phyloP scores from a whole-genome alignment of 257 asterid genomes.

The Hygrophila difformis region DNA sequence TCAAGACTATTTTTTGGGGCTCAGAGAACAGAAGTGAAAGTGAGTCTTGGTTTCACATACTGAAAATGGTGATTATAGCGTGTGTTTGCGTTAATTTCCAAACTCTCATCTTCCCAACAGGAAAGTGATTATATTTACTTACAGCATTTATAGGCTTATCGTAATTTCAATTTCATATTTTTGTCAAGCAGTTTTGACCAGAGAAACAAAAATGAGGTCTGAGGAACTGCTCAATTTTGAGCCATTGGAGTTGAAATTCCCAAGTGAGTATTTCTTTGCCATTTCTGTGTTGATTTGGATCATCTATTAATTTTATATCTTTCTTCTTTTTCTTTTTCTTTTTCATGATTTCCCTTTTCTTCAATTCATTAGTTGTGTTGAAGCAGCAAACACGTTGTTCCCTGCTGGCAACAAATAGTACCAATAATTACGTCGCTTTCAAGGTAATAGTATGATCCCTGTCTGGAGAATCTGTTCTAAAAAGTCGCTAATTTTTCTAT shows the following conservation, averaged over 20 bases:
- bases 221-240: slow-evolving; percentile 28
- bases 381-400: slow-evolving; percentile 50
- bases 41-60: background rate
- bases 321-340: background rate
- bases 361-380: slow-evolving; percentile 31
- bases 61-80: no score
- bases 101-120: no score
- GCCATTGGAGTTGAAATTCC: slow-evolving; percentile 36
- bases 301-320: background rate
- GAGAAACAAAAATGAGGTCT: slow-evolving; percentile 17
- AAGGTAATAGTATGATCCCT: slow-evolving; percentile 24
- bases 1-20: slow-evolving; percentile 9
- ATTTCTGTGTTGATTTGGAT: background rate
- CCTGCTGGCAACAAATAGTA: slow-evolving; percentile 32
- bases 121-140: no score
- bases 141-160: no score
- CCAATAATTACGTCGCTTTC: slow-evolving; percentile 43
- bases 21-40: background rate
- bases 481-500: background rate
- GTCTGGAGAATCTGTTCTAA: background rate
- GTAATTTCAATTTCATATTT: background rate
- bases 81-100: no score
- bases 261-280: slow-evolving; percentile 18
- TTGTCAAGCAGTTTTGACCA: background rate
- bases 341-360: background rate